Base-by-base conservation (phyloP, 805 yeast genomes). In the Wickerhamiella dianesei region DNA sequence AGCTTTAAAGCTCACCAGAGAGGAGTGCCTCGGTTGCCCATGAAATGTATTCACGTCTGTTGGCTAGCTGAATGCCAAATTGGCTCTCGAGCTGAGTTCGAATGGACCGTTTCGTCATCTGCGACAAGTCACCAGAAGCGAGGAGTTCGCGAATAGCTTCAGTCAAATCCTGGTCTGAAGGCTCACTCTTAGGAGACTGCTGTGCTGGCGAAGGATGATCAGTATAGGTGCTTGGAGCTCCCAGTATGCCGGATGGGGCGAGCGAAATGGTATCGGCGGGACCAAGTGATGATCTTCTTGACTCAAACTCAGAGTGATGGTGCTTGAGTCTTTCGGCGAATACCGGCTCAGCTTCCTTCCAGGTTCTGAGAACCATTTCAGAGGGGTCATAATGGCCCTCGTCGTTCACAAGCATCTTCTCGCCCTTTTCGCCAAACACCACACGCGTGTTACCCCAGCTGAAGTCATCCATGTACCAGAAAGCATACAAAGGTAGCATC, bases 371-470 rank as follows among this genome's bases (percentile, higher is more conserved):
- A n/a, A 69, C 69, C 50, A 76, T 76, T 47, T 69, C 70, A 3
- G 73, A 63, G 3, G 78, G 73, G 56, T 77, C 81, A 52, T 74
- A 77, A 32, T 64, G 64, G 47, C 80, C 81, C 50, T 70, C 78
- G 32, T 53, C 64, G 6, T 62, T 66, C 41, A 69, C 63, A 48
- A 76, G 70, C 37, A 66, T 66, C 48, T 72, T 71, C 58, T 73
- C 71, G 32, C 74, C 71, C 50, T 66, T 65, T 43, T 66, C 80
- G 19, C 79, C 80, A 9, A 66, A 66, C 21, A 76, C 75, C 40
- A 72, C 65, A 58, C 82, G 71, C 16, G 82, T 76, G 55, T 72
- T 77, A 53, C 82, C 82, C 82, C 82, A 76, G 51, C 77, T 71
- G 64, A 76, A 76, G 62, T 76, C 81, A 56, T 76, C 82, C 69